Conservation (phyloP, 768 basidiomycete genomes). For the Jaapia argillacea region DNA sequence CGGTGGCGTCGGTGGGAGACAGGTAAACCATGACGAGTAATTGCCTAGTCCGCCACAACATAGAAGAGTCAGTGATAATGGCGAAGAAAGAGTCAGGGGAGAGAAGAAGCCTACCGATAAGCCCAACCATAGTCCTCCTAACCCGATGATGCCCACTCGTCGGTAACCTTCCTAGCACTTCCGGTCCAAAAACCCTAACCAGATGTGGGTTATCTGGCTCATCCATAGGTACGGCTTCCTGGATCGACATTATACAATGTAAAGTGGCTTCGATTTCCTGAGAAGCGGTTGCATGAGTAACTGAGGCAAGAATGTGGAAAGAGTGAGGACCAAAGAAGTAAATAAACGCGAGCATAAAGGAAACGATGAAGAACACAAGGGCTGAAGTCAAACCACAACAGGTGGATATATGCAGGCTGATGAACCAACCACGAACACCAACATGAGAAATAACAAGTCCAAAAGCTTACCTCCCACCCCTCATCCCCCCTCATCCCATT, state of each 20-base stretch:
- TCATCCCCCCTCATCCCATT: slow-evolving; percentile 28
- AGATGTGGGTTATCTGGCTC: slow-evolving; percentile 44
- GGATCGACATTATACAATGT: slow-evolving; percentile 78
- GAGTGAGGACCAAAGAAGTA: no score
- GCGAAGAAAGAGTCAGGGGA: not conserved
- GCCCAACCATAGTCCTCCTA: slow-evolving; percentile 59
- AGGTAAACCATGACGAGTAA: slow-evolving; percentile 76
- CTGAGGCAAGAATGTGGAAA: no score
- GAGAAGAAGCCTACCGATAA: slow-evolving; percentile 48
- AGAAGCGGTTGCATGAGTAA: no score
- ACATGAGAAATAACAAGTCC: no score
- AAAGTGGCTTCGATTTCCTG: slow-evolving; percentile 83
- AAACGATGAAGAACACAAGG: no score
- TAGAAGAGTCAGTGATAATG: no score
- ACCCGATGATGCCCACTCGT: slow-evolving; percentile 53
- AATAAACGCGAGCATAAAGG: no score
- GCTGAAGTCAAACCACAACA: no score
- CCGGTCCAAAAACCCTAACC: slow-evolving; percentile 57
- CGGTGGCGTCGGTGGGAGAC: slow-evolving; percentile 22
- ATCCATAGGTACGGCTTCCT: slow-evolving; percentile 74
- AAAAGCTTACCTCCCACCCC: slow-evolving; percentile 66
- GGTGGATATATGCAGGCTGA: no score
- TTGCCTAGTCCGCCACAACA: slow-evolving; percentile 47
- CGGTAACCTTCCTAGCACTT: slow-evolving; percentile 62
- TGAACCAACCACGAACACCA: no score